These are phyloP conservation scores for Vanrija humicola DNA, from an alignment of 1,284 basidiomycete genomes.

Conservation along the genomic window DNA sequence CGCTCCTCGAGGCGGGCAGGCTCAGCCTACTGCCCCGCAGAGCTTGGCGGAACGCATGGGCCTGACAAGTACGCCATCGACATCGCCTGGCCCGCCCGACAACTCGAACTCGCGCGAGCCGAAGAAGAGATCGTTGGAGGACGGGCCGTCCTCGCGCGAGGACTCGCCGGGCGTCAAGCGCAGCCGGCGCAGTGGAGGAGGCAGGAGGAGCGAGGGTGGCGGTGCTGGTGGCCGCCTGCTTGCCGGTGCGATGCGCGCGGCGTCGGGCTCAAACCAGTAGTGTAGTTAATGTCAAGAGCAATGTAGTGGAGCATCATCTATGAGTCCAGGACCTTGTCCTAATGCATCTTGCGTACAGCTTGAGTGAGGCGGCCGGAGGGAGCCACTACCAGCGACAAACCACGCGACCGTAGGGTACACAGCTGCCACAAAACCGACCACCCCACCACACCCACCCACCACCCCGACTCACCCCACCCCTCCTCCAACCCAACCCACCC, in stretches of 20 bases:
- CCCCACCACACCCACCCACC: too few relatives aligned
- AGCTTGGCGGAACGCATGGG: slow-evolving; percentile 7
- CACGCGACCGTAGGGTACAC: too few relatives aligned
- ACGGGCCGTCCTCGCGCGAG: slow-evolving; percentile 5
- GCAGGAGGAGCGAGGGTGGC: background rate
- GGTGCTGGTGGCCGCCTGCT: slow-evolving; percentile 12
- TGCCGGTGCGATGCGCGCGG: slow-evolving; percentile 22
- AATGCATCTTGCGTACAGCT: too few relatives aligned
- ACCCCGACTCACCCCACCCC: too few relatives aligned
- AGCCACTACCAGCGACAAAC: too few relatives aligned
- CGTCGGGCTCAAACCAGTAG: background rate
- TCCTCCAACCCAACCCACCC: too few relatives aligned
- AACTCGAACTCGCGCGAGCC: background rate
- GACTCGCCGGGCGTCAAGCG: slow-evolving; percentile 4
- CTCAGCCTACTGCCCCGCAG: background rate
- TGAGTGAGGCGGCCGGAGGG: too few relatives aligned
- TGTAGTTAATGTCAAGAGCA: too few relatives aligned
- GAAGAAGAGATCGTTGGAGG: slow-evolving; percentile 1
- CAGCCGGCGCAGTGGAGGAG: background rate
- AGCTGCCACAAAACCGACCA: too few relatives aligned
- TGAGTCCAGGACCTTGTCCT: too few relatives aligned
- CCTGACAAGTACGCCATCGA: background rate
- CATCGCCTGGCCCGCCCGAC: background rate
- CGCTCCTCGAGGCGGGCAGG: too few relatives aligned
- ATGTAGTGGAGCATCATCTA: too few relatives aligned